These are phyloP conservation scores for Bassia scoparia DNA, from an alignment of 148 eudicot species.

Conservation along the genomic window DNA sequence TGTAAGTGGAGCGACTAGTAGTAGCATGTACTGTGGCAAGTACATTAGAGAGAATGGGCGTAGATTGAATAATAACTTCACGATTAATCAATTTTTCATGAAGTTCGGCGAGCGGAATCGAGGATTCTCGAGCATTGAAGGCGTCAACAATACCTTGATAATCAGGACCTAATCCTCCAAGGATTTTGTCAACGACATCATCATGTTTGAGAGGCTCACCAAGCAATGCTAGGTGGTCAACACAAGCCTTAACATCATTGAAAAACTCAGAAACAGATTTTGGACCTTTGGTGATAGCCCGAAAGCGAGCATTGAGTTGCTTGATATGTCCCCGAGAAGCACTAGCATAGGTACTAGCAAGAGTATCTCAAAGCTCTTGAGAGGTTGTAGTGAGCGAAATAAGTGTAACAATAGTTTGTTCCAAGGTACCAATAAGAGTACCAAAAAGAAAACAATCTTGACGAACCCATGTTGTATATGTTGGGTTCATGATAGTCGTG, in stretches of 20 bases:
- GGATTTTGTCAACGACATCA: neutral
- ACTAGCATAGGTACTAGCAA: neutral
- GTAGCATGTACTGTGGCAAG: neutral
- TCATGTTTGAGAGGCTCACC: neutral
- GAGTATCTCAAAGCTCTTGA: neutral
- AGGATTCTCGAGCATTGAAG: no score
- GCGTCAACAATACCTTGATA: neutral
- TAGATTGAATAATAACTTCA: neutral
- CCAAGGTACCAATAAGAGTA: slow-evolving; percentile 4
- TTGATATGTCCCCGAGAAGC: slow-evolving; percentile 1
- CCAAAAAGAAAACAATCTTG: slow-evolving; percentile 7
- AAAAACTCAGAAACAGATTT: neutral
- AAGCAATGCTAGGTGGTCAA: neutral
- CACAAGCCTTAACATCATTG: neutral
- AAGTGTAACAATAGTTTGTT: neutral
- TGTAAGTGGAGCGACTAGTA: neutral
- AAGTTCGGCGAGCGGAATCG: no score
- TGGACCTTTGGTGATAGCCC: neutral
- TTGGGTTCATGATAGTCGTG: neutral
- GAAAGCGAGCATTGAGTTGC: slow-evolving; percentile 1
- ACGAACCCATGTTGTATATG: neutral
- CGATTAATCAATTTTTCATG: neutral
- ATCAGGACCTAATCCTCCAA: neutral
- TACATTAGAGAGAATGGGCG: neutral
- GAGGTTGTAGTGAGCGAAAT: neutral